Evolutionary conservation across 2,329 filamentous ascomycete species (phyloP), one percentile per base, ranked within the genome.

Genomic region (Talaromyces sp.): DNA sequence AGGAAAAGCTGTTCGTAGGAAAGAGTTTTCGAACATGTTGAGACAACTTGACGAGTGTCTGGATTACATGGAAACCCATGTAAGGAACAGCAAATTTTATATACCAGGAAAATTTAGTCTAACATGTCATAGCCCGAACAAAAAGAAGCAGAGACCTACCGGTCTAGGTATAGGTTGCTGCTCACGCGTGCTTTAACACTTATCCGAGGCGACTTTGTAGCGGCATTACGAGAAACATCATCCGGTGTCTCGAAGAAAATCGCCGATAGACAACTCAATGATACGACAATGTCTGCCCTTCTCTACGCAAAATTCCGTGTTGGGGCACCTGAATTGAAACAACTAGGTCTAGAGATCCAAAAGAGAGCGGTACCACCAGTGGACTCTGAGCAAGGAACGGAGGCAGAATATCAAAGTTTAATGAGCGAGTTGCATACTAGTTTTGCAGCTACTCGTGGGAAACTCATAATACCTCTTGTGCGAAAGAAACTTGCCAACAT

Each of bases 21-120:
- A 89, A 56, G 89, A 90, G 51, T 97, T 98, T 70, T 87, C 89
- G 2, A 90, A 96, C 58, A 96, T 98, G 82, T 79, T 99, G 55
- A 83, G 85, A 53, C 93, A 91, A 64, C 80, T 99, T 55, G 93
- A 98, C 75, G 86, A 91, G 58, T 99, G 93, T 72, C 86, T 99
- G 66, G 88, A 88, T 31, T 98, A 98, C 71, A 97, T 98, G 92
- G 85, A 90, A 63, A 82, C 85, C 57, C 91, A 97, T 78, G 89
- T 92, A 76, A 73, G 87, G 14, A 46, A 8, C 9, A 19, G 38
- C n/a, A 27, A 17, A 50, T 51, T 52, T 52, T 19, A 14, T 3
- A 29, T 7, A 2, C 24, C 13, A 8, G 24, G 1, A 50, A 26
- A 4, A 2, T 52, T n/a, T n/a, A 35, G 10, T 14, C 59, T 61